phyloP scores from a whole-genome alignment of 106 monocot genomes.

The Dendrobium catenatum region DNA sequence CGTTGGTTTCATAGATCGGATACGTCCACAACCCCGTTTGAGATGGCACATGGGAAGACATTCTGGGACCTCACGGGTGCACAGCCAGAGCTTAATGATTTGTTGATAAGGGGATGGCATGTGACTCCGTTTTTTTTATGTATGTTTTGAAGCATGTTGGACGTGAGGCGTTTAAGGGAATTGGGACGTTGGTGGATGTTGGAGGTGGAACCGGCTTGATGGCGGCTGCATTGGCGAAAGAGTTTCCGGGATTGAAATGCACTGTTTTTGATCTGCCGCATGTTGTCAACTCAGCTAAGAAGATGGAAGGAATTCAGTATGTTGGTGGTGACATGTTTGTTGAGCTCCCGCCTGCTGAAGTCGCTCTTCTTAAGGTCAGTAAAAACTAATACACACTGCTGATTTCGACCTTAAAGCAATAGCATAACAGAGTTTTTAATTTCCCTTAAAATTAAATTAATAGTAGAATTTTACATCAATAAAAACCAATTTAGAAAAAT shows the following conservation, averaged over 20 bases:
- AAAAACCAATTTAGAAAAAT: not conserved
- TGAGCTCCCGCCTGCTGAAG: conserved; percentile 4
- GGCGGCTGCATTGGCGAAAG: not conserved
- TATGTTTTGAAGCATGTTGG: not conserved
- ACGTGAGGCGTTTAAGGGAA: not conserved
- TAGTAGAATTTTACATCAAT: too few species aligned
- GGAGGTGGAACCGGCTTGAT: conserved; percentile 8
- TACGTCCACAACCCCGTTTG: not conserved
- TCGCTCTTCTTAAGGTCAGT: conserved; percentile 12
- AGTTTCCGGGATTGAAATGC: not conserved
- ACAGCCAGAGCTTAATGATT: not conserved
- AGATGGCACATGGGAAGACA: not conserved
- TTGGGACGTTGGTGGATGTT: conserved; percentile 13
- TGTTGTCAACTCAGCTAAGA: not conserved
- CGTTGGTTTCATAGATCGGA: not conserved
- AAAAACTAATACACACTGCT: too few species aligned
- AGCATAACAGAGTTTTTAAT: too few species aligned
- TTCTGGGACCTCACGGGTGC: not conserved
- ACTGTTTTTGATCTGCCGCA: conserved; percentile 10
- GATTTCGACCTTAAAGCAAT: too few species aligned
- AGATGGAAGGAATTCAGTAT: not conserved
- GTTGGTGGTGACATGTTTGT: conserved; percentile 16
- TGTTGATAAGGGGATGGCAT: conserved; percentile 11
- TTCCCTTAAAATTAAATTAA: too few species aligned
- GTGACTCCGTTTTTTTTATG: conserved; percentile 3